phyloP scores from a whole-genome alignment of 106 monocot species.

The Dioscorea dumetorum region DNA sequence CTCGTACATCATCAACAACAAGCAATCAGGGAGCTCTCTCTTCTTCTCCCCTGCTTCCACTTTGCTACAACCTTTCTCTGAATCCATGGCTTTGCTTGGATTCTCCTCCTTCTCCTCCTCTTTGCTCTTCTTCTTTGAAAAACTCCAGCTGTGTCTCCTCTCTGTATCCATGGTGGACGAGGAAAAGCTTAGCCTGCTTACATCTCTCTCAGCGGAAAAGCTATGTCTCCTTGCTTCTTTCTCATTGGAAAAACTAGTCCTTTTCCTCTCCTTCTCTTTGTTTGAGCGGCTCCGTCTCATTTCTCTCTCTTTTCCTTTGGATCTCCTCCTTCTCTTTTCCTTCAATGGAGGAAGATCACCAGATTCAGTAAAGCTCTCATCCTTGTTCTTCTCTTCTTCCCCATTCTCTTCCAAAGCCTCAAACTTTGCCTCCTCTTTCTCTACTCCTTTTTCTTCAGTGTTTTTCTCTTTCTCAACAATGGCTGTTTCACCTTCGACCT shows the following conservation, averaged over 20 bases:
- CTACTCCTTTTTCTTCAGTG: background rate
- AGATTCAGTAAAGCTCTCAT: conserved; percentile 1
- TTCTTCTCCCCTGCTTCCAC: conserved; percentile 2
- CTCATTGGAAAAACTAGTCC: conserved; percentile 72
- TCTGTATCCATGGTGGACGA: conserved; percentile 15
- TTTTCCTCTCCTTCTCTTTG: conserved; percentile 34
- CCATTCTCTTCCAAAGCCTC: background rate
- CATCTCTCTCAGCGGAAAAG: conserved; percentile 37
- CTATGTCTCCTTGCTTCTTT: conserved; percentile 42
- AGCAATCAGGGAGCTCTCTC: conserved; percentile 72
- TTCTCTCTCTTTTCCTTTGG: conserved; percentile 19
- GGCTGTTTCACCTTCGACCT: background rate
- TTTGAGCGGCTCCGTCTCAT: conserved; percentile 31
- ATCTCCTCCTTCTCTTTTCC: conserved; percentile 14
- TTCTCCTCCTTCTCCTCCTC: conserved; percentile 6
- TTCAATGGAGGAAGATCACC: background rate
- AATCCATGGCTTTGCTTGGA: background rate
- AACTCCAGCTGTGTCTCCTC: conserved; percentile 50
- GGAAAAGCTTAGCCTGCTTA: conserved; percentile 57
- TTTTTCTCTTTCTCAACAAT: no score
- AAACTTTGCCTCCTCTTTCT: background rate
- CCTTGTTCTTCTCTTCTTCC: conserved; percentile 12
- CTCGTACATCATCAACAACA: conserved; percentile 96
- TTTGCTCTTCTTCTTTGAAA: conserved; percentile 18
- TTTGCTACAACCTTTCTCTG: conserved; percentile 4